phyloP scores from a whole-genome alignment of 2,329 filamentous ascomycete genomes.

The Pseudohalonectria lignicola region DNA sequence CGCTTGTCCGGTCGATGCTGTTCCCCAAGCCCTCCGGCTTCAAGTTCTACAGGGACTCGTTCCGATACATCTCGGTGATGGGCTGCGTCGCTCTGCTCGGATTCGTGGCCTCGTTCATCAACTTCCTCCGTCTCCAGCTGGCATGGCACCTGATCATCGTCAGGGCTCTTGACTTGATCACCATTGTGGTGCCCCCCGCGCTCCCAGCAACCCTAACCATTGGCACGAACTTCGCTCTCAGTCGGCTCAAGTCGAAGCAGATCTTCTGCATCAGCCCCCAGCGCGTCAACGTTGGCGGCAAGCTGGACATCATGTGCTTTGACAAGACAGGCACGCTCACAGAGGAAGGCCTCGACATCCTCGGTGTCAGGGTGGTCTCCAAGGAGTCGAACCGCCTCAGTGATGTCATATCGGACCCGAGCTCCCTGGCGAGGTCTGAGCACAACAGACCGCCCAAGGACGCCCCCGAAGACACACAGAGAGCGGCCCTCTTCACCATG shows the following conservation, averaged over 20 bases:
- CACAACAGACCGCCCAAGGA: too few species aligned
- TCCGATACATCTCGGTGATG: slow-evolving; percentile 97
- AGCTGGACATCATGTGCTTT: slow-evolving; percentile 92
- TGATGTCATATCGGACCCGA: slow-evolving; percentile 59
- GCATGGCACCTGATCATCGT: slow-evolving; percentile 87
- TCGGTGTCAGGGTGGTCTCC: slow-evolving; percentile 74
- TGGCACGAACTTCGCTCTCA: slow-evolving; percentile 88
- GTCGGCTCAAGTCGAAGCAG: slow-evolving; percentile 72
- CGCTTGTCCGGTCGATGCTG: slow-evolving; percentile 91
- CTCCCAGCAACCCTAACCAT: slow-evolving; percentile 92
- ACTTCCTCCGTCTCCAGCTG: slow-evolving; percentile 77
- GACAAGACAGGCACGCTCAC: slow-evolving; percentile 98
- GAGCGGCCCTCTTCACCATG: slow-evolving; percentile 81
- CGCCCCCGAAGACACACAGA: slow-evolving; percentile 6
- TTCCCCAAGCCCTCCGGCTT: slow-evolving; percentile 98
- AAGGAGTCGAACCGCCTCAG: slow-evolving; percentile 53
- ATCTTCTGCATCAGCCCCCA: slow-evolving; percentile 99
- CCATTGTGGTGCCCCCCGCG: slow-evolving; percentile 92
- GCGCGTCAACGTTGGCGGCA: slow-evolving; percentile 90
- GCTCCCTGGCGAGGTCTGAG: neutral
- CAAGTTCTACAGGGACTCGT: slow-evolving; percentile 97
- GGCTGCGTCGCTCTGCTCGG: slow-evolving; percentile 73
- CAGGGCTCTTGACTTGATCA: slow-evolving; percentile 87
- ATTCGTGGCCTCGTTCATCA: slow-evolving; percentile 83
- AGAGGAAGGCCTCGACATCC: slow-evolving; percentile 87